Evolutionary conservation across 225 moss, liverwort and hornwort species (phyloP), one percentile per base, ranked within the genome.

Genomic region (Sphagnum tenellum): DNA sequence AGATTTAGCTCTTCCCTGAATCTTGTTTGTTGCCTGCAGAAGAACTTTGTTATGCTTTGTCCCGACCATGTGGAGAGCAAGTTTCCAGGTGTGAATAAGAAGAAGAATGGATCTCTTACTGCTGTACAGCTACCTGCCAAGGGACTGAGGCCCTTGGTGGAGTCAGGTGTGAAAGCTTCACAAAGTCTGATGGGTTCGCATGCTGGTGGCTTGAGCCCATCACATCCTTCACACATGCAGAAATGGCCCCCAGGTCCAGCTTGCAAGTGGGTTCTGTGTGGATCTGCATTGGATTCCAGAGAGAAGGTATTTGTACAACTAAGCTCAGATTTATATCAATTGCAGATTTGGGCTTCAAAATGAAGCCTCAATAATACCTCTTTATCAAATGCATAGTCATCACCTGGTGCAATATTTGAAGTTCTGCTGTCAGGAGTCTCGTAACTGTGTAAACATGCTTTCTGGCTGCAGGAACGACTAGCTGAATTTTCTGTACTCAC

Each of bases 191-290:
- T 3, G n/a, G 7, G n/a, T 3, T 50, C 50, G 3, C 5, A 54
- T 65, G 10, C 49, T 50, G n/a, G 12, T 50, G 64, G 45, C 29
- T 29, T 29, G 3, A 11, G 63, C 45, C 3, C 12, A 11, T 49
- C 61, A 0, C 11, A 49, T 44, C 54, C 47, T 12, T 8, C 9
- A 12, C 66, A 11, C 29, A 8, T n/a, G 53, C 72, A 69, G 65
- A 67, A 65, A 49, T 84, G 83, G 80, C 54, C 69, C 14, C 12
- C 67, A 13, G 73, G 80, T 14, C 77, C 72, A 52, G 75, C 80
- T 46, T 66, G 64, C 53, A 84, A 80, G 57, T 84, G 77, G 80
- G 75, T 84, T 14, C 67, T 84, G 7, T 80, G 77, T 45, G 84
- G 80, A 49, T 84, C 84, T 13, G 84, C 72, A 48, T 66, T 84